phyloP scores from a whole-genome alignment of 805 yeast genomes.

The Starmera caribaea region DNA sequence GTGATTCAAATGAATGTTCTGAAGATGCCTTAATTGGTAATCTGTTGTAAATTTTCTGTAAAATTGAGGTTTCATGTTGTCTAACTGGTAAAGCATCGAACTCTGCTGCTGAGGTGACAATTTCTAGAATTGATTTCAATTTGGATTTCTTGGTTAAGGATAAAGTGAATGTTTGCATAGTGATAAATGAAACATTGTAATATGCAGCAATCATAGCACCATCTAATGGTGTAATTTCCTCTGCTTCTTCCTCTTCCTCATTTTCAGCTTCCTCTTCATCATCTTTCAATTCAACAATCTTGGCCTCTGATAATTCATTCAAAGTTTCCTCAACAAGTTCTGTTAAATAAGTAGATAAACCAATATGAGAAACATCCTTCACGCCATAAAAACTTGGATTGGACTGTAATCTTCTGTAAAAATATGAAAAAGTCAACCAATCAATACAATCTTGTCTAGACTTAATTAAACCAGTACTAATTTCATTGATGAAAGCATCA shows the following conservation, averaged over 20 bases:
- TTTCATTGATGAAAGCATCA: slow-evolving; percentile 66
- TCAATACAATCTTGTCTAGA: slow-evolving; percentile 82
- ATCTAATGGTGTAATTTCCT: slow-evolving; percentile 45
- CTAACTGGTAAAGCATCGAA: slow-evolving; percentile 62
- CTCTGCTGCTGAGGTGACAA: slow-evolving; percentile 60
- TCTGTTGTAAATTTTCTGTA: slow-evolving; percentile 42
- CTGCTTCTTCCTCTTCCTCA: slow-evolving; percentile 23
- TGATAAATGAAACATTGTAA: slow-evolving; percentile 51
- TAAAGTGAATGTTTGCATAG: slow-evolving; percentile 52
- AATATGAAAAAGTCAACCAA: slow-evolving; percentile 78
- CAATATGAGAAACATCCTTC: slow-evolving; percentile 48
- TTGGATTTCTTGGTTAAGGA: slow-evolving; percentile 47
- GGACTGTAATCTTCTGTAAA: slow-evolving; percentile 67
- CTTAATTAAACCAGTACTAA: slow-evolving; percentile 52
- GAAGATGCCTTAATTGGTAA: slow-evolving; percentile 52
- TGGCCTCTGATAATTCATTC: slow-evolving; percentile 49
- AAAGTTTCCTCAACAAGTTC: slow-evolving; percentile 70
- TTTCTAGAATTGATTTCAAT: slow-evolving; percentile 52
- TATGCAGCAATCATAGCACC: slow-evolving; percentile 71
- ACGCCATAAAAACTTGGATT: slow-evolving; percentile 92
- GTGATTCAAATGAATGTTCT: slow-evolving; percentile 28
- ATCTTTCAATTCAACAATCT: slow-evolving; percentile 48
- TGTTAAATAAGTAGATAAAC: slow-evolving; percentile 74
- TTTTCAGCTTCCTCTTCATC: slow-evolving; percentile 25
- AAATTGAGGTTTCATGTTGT: slow-evolving; percentile 40